Evolutionary conservation across 1,139 yeast species (phyloP).

Genomic region (Geotrichum australiense): DNA sequence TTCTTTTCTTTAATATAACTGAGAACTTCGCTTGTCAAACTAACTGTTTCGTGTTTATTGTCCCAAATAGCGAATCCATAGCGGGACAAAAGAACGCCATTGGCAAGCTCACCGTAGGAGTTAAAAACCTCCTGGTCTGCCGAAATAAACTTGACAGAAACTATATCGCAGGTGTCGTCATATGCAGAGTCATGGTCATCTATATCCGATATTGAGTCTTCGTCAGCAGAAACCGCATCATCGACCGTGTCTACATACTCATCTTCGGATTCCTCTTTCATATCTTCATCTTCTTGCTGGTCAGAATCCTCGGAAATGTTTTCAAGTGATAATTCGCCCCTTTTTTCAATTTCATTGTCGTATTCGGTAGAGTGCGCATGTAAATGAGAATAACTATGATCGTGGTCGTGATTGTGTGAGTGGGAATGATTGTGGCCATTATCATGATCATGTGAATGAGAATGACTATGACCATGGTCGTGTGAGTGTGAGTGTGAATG

Average conservation of each 20-base stretch:
- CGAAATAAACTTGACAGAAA: constrained; percentile 38
- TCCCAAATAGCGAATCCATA: constrained; percentile 63
- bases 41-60: constrained; percentile 53
- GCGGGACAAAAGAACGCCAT: constrained; percentile 57
- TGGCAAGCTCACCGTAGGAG: constrained; percentile 68
- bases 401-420: constrained; percentile 19
- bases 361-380: constrained; percentile 21
- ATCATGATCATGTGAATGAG: constrained; percentile 7
- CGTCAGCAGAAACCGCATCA: constrained; percentile 23
- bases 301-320: constrained; percentile 20
- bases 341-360: constrained; percentile 9
- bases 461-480: constrained; percentile 11
- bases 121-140: constrained; percentile 60
- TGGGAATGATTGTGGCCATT: constrained; percentile 6
- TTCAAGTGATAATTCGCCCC: constrained; percentile 24
- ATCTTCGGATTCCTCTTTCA: constrained; percentile 33
- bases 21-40: constrained; percentile 49
- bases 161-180: constrained; percentile 36
- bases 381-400: no score
- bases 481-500: constrained; percentile 8
- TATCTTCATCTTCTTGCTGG: constrained; percentile 19
- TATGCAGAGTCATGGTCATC: constrained; percentile 34
- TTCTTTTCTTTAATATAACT: constrained; percentile 37
- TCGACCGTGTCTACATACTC: constrained; percentile 29
- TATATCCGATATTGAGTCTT: constrained; percentile 27